These are phyloP conservation scores for Vitis rotundifolia DNA, from an alignment of 164 flowering plant genomes.

Conservation along the genomic window DNA sequence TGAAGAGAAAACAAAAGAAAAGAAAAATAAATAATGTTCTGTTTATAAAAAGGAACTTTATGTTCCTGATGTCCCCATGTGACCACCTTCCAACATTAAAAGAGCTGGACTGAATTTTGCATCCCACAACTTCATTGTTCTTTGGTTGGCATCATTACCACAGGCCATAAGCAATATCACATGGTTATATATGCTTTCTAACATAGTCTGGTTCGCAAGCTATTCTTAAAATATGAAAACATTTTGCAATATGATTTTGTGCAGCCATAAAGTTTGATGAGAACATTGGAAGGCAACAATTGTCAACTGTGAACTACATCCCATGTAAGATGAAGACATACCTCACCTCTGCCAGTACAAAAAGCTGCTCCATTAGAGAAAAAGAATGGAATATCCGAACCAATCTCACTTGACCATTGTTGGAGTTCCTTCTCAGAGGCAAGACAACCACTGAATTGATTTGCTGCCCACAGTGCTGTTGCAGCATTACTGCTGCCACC, in stretches of 20 bases:
- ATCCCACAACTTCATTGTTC: too few species aligned
- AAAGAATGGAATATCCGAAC: conserved; percentile 97
- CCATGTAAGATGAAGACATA: conserved; percentile 28
- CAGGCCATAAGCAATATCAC: background rate
- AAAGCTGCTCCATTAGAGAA: conserved; percentile 97
- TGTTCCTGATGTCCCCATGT: too few species aligned
- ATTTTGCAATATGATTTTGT: background rate
- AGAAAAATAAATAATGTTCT: too few species aligned
- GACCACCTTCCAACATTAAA: too few species aligned
- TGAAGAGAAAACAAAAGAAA: too few species aligned
- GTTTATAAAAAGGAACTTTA: too few species aligned
- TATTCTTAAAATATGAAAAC: background rate
- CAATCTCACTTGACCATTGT: conserved; percentile 97
- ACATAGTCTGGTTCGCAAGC: background rate
- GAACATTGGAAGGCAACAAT: background rate
- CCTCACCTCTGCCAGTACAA: conserved; percentile 99
- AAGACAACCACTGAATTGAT: conserved; percentile 75
- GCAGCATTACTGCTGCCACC: conserved; percentile 99
- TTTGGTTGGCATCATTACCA: too few species aligned
- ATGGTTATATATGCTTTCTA: background rate
- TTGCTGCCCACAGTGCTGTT: conserved; percentile 98
- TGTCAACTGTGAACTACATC: background rate
- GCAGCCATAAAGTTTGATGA: background rate
- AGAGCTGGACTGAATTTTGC: too few species aligned
- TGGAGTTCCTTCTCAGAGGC: conserved; percentile 91